phyloP scores from a whole-genome alignment of 306 rosid species.

The Vigna hirtella region DNA sequence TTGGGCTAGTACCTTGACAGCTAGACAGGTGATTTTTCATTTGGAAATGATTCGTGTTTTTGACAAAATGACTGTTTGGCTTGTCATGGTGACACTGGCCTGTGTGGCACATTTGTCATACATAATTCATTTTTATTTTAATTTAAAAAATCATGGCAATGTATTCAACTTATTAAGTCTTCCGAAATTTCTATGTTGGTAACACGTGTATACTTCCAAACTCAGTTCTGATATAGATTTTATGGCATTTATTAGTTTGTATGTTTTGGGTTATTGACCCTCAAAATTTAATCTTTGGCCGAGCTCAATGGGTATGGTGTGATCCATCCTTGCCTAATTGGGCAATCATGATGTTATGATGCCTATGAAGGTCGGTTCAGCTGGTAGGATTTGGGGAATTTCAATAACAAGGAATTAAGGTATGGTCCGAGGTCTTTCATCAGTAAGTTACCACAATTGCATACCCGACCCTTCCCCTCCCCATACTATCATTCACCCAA shows the following conservation, averaged over 20 bases:
- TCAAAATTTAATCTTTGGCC: too few relatives aligned
- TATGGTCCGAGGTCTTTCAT: neutral
- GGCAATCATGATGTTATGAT: slow-evolving; percentile 15
- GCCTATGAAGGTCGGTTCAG: slow-evolving; percentile 2
- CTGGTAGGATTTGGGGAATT: neutral
- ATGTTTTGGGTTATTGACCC: neutral
- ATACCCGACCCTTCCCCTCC: neutral
- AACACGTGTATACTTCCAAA: neutral
- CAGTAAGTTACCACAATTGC: neutral
- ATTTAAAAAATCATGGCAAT: neutral
- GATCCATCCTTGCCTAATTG: neutral
- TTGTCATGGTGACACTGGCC: slow-evolving; percentile 10
- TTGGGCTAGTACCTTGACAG: slow-evolving; percentile 77
- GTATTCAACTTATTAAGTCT: neutral
- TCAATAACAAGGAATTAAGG: neutral
- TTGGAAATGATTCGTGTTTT: slow-evolving; percentile 19
- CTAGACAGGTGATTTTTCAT: slow-evolving; percentile 75
- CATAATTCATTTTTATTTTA: slow-evolving; percentile 32
- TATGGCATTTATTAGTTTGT: slow-evolving; percentile 6
- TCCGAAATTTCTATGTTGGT: neutral
- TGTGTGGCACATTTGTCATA: neutral
- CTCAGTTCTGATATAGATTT: neutral
- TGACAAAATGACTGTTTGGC: slow-evolving; percentile 10
- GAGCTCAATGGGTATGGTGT: neutral
- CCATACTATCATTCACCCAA: neutral